Evolutionary conservation across 1,284 basidiomycete species (phyloP), one percentile per base, ranked within the genome.

Genomic region (Puccinia triticina): DNA sequence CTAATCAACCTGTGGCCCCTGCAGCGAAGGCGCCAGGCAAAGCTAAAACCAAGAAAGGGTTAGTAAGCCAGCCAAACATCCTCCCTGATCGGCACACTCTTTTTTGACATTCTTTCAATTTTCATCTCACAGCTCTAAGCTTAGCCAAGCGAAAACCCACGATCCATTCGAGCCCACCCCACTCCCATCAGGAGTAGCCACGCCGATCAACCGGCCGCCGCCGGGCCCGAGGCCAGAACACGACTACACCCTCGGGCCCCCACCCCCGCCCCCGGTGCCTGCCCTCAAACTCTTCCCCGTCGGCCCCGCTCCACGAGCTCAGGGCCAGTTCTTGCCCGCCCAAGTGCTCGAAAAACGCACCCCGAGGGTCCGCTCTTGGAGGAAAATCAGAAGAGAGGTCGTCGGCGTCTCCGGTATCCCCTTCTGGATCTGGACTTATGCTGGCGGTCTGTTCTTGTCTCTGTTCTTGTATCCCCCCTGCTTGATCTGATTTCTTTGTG

Each of bases 221-320:
- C 71, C 72, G 26, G n/a, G 74, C n/a, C 79, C 71, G 50, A 29
- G 79, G 26, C 37, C 21, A n/a, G 43, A 66, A 16, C 79, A 82
- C 46, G 72, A 82, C 66, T 67, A 61, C 50, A 34, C 18, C 26
- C 61, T 82, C 1, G 79, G 79, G 18, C 79, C 79, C 29, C 79
- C 79, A 40, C 79, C 79, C 18, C 79, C 79, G 29, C 79, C 79
- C 32, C 79, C 79, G 18, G 79, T 82, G 29, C 79, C 79, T n/a
- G 79, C 79, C n/a, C 74, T 73, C 46, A 82, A 66, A 67, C 43
- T 61, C 11, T 26, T 55, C 21, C 37, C 71, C 48, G 72, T 82
- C n/a, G 79, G 79, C 26, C 57, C 71, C 34, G 46, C 57, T 10
- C 79, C 79, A 12, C 26, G 61, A 21, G 12, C 79, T 29, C 57